These are phyloP conservation scores for Pseudogymnoascus sp. DNA, from an alignment of 2,329 filamentous ascomycete species.

Conservation along the genomic window DNA sequence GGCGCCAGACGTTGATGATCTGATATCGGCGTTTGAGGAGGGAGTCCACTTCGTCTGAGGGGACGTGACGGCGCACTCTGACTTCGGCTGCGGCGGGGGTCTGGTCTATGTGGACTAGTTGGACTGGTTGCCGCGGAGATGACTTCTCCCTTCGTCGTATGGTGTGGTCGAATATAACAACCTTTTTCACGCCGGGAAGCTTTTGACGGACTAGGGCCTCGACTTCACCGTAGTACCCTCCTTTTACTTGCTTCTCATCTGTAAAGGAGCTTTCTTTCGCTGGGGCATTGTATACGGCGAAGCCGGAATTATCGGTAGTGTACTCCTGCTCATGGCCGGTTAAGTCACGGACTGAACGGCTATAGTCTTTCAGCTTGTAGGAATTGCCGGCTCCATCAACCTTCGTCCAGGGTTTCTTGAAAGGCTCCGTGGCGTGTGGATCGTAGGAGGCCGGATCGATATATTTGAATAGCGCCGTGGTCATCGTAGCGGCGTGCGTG, in stretches of 20 bases:
- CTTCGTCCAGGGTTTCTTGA: slow-evolving; percentile 53
- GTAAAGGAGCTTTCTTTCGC: slow-evolving; percentile 51
- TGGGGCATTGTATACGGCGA: slow-evolving; percentile 54
- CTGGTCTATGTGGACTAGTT: slow-evolving; percentile 72
- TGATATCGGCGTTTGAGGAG: slow-evolving; percentile 62
- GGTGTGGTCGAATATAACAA: slow-evolving; percentile 80
- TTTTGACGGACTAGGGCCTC: slow-evolving; percentile 57
- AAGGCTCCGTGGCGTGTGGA: slow-evolving; percentile 9
- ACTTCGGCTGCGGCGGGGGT: slow-evolving; percentile 56
- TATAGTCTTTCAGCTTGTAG: slow-evolving; percentile 39
- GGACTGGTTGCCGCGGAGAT: slow-evolving; percentile 58
- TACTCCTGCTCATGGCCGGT: slow-evolving; percentile 60
- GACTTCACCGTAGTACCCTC: slow-evolving; percentile 74
- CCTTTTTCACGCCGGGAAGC: slow-evolving; percentile 54
- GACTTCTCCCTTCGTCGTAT: slow-evolving; percentile 55
- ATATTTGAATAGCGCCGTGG: slow-evolving; percentile 51
- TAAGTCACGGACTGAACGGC: slow-evolving; percentile 56
- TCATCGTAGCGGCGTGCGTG: slow-evolving; percentile 39
- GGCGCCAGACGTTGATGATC: slow-evolving; percentile 74
- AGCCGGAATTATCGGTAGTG: slow-evolving; percentile 63
- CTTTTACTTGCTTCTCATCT: slow-evolving; percentile 59
- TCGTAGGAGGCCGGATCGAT: slow-evolving; percentile 47
- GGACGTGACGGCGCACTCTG: slow-evolving; percentile 59
- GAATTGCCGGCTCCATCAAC: slow-evolving; percentile 53
- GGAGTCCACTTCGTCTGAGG: slow-evolving; percentile 53